Evolutionary conservation across 331 rosid species (phyloP).

Genomic region (Pyracantha coccinea): DNA sequence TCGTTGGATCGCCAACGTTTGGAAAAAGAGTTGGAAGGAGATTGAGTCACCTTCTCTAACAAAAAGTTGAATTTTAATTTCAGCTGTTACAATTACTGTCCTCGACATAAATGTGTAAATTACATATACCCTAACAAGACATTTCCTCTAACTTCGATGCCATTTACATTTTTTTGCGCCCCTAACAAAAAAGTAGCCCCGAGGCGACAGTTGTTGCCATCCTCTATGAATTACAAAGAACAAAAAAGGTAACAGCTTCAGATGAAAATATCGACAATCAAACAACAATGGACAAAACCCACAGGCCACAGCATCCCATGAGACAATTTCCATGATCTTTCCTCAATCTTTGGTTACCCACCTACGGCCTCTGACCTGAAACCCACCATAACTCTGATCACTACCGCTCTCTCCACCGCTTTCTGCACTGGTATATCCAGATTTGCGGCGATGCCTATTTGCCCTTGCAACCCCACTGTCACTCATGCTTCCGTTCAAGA

Average conservation of each 20-base stretch:
- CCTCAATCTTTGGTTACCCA: conserved; percentile 86
- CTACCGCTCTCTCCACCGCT: conserved; percentile 97
- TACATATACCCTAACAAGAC: neutral
- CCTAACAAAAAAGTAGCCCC: neutral
- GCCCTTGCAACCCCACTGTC: conserved; percentile 64
- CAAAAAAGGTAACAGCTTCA: neutral
- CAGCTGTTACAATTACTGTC: neutral
- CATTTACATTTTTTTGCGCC: neutral
- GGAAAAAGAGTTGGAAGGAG: too few species aligned
- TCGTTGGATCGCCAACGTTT: too few species aligned
- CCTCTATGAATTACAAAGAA: neutral
- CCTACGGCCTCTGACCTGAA: conserved; percentile 74
- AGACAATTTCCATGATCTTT: conserved; percentile 3
- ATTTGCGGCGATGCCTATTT: conserved; percentile 76
- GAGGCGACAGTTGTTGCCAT: neutral
- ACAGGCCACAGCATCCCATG: neutral
- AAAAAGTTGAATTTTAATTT: neutral
- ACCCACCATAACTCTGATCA: conserved; percentile 70
- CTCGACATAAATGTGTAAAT: neutral
- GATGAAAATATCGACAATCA: neutral
- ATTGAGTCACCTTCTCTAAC: neutral
- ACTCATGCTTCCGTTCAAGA: conserved; percentile 74
- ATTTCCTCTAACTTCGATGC: neutral
- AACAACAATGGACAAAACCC: neutral
- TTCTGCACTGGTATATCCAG: conserved; percentile 78